phyloP scores from a whole-genome alignment of 352 stramenopile genomes.

The Phytophthora megakarya region DNA sequence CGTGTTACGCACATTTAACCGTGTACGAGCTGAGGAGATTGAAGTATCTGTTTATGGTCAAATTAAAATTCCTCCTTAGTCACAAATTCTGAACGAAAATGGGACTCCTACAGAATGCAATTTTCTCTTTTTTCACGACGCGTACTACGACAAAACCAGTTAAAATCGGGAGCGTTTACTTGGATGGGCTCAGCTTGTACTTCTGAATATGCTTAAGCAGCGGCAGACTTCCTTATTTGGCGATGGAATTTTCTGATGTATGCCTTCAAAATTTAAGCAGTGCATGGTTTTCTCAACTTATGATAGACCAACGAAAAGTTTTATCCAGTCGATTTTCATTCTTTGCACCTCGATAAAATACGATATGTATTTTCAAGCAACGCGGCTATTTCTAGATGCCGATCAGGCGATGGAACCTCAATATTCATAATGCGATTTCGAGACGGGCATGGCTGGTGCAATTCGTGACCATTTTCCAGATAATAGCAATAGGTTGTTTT shows the following conservation, averaged over 20 bases:
- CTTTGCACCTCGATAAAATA: not conserved
- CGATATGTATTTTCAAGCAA: not conserved
- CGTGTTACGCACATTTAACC: not conserved
- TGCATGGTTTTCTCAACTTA: conserved; percentile 1
- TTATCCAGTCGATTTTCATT: not conserved
- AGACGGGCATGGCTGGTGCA: not conserved
- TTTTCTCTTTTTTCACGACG: not conserved
- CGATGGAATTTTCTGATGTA: not conserved
- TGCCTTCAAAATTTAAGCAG: not conserved
- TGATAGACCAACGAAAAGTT: not conserved
- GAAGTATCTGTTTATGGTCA: not conserved
- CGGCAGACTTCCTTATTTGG: not conserved
- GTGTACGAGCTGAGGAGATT: not conserved
- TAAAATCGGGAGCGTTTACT: not conserved
- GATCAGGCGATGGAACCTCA: not conserved
- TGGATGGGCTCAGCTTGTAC: not conserved
- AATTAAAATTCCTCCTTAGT: not conserved
- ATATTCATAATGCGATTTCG: not conserved
- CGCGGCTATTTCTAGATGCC: no score
- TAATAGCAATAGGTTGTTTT: not conserved
- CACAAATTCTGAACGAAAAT: not conserved
- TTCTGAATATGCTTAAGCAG: conserved; percentile 1
- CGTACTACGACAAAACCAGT: not conserved
- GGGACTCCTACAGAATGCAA: not conserved
- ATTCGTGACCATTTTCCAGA: not conserved